These are phyloP conservation scores for Clonostachys solani DNA, from an alignment of 2,329 filamentous ascomycete genomes.

Conservation along the genomic window DNA sequence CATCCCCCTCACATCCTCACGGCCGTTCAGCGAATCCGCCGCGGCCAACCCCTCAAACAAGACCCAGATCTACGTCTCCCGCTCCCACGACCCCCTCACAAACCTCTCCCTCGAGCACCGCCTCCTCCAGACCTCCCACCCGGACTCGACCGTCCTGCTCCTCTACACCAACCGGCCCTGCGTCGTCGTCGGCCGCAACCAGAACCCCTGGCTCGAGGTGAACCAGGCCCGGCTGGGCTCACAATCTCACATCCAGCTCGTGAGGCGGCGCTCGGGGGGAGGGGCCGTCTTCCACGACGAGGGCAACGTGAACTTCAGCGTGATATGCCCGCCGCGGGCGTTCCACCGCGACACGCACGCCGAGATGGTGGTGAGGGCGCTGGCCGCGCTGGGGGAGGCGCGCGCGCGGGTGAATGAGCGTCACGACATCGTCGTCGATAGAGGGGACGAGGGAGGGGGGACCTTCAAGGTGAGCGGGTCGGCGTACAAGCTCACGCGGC, in stretches of 20 bases:
- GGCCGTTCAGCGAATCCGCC: slow-evolving; percentile 27
- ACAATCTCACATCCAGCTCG: slow-evolving; percentile 43
- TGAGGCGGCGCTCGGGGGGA: slow-evolving; percentile 82
- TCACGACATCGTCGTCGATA: slow-evolving; percentile 84
- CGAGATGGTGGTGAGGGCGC: slow-evolving; percentile 85
- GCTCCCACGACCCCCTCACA: slow-evolving; percentile 69
- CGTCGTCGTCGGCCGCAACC: slow-evolving; percentile 90
- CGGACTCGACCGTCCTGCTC: slow-evolving; percentile 74
- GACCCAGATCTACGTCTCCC: slow-evolving; percentile 68
- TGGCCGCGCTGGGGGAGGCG: slow-evolving; percentile 54
- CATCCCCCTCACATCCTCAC: not conserved
- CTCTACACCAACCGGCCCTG: slow-evolving; percentile 86
- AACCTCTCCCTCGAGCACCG: slow-evolving; percentile 95
- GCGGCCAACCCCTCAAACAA: slow-evolving; percentile 37
- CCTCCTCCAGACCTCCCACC: slow-evolving; percentile 70
- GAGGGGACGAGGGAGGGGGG: slow-evolving; percentile 10
- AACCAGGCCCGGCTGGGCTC: slow-evolving; percentile 60
- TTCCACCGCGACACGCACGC: slow-evolving; percentile 88
- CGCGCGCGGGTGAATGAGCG: slow-evolving; percentile 77
- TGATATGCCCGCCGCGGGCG: slow-evolving; percentile 71
- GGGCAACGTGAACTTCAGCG: slow-evolving; percentile 92
- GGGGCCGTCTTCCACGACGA: slow-evolving; percentile 91
- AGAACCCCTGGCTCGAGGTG: slow-evolving; percentile 95
- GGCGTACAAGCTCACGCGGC: slow-evolving; percentile 85
- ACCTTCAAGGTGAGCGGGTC: slow-evolving; percentile 86